Evolutionary conservation across 208 protist genomes (phyloP).

Genomic region (Trypanosoma rangeli): DNA sequence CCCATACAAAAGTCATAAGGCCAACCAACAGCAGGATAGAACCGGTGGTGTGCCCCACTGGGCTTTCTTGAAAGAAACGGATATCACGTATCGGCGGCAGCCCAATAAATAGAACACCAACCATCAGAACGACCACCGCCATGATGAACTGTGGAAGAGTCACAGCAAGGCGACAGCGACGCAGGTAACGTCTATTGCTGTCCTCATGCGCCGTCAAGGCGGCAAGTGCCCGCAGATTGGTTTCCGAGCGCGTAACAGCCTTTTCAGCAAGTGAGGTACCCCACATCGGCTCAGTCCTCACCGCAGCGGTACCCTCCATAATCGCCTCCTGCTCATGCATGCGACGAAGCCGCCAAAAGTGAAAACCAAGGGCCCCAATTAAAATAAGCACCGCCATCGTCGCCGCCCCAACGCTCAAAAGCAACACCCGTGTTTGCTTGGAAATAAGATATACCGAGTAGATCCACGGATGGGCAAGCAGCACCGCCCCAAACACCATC

Average conservation of each 20-base stretch:
- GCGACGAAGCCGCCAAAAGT: conserved; percentile 12
- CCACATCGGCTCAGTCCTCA: conserved; percentile 24
- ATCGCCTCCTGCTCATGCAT: conserved; percentile 28
- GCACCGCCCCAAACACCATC: conserved; percentile 55
- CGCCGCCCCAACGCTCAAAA: conserved; percentile 34
- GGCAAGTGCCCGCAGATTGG: conserved; percentile 44
- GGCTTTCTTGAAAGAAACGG: conserved; percentile 36
- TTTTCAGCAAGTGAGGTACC: conserved; percentile 33
- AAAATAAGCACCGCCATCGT: conserved; percentile 31
- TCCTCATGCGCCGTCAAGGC: conserved; percentile 33
- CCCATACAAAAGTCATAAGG: conserved; percentile 34
- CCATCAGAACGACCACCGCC: conserved; percentile 35
- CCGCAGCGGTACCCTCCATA: conserved; percentile 2
- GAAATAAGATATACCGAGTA: conserved; percentile 22
- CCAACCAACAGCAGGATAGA: conserved; percentile 25
- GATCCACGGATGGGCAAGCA: conserved; percentile 27
- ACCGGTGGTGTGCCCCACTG: conserved; percentile 33
- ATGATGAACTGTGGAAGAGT: conserved; percentile 31
- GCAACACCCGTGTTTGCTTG: conserved; percentile 13
- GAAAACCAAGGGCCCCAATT: conserved; percentile 26
- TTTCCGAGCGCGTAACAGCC: conserved; percentile 45
- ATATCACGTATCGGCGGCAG: conserved; percentile 30
- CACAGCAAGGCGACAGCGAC: conserved; percentile 24
- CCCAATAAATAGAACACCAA: conserved; percentile 33
- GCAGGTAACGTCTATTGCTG: conserved; percentile 20